Base-by-base conservation (phyloP, 495 filamentous ascomycete genomes). In the Penicillium paxilli region DNA sequence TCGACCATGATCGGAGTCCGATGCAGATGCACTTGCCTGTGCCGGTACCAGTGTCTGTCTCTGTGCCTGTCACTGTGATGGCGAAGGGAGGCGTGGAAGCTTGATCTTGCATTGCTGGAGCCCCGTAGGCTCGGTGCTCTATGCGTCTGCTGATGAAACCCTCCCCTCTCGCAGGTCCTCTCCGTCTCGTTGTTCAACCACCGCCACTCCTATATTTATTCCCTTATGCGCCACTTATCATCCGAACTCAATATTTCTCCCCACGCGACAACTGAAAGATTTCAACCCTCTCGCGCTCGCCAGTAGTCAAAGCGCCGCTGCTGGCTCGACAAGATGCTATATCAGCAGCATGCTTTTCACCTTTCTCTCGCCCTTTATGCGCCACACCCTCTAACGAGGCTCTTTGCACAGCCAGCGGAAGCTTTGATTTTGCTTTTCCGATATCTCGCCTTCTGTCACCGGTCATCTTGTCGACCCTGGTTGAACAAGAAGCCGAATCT, bases 261-360 rank as follows among this genome's bases (percentile, higher is more conserved):
- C 47, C 49, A 60, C 33, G 57, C 57, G 52, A 60, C 57, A 60
- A 55, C 48, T 44, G 22, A 52, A 54, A 20, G 51, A 44, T 33
- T 21, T 40, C 24, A 40, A 20, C 50, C 30, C n/a, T 35, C 24
- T 44, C 25, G 32, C n/a, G n/a, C n/a, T n/a, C n/a, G 35, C 44
- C 22, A 40, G 45, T 52, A 46, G 38, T 47, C 46, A 46, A 32
- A 37, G 26, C 50, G 17, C 14, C 24, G 44, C 33, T 49, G 44
- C 55, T 54, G 55, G 55, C 38, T 49, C 35, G 28, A 42, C 28
- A n/a, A n/a, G 9, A 32, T 30, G 25, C 45, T 47, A 19, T 25
- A 40, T 40, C n/a, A 40, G 12, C 25, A 28, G 6, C n/a, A 22
- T 22, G 5, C 25, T 30, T 33, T 49, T 21, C 37, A 8, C 35